Base-by-base conservation (phyloP, 768 basidiomycete genomes). In the Agaricus subrufescens region DNA sequence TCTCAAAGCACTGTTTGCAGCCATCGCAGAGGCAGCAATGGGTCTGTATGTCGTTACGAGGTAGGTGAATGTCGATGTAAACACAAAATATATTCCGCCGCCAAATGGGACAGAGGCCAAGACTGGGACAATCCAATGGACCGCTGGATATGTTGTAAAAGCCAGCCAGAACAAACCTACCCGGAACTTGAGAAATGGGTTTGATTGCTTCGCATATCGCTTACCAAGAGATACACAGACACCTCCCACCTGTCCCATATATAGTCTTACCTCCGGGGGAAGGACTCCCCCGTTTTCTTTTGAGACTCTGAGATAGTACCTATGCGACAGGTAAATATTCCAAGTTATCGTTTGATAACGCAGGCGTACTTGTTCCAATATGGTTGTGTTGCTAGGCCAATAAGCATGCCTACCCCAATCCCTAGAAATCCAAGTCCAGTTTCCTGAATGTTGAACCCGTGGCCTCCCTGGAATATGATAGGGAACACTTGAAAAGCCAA, bases 31-130 rank as follows among this genome's bases (percentile, higher is more conserved):
- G 1, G 85, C 85, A 9, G 77, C 80, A 63, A 86, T 84, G 10
- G 85, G 82, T 23, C 80, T 73, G 66, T 88, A 89, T 1, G 82
- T 76, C 45, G 84, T 85, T 56, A 89, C 83, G 53, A 88, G 75
- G 68, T 88, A 89, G 4, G 82, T 86, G 69, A 88, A 89, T 3
- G 82, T 82, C 7, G 81, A 80, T 0, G 84, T 84, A 70, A 87
- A 92, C 42, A 84, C 81, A 60, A 81, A 89, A 62, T 85, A 88
- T 1, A 79, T 71, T 2, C 84, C 83, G 1, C 72, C 58, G 2
- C 88, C 88, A 62, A 89, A 89, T 0, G 86, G 86, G 1, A 83
- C 65, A 3, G 81, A 84, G 2, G 80, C 82, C 29, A 89, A 67
- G 62, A 89, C 82, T 9, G 85, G 84, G 0, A 81, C 78, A 29